Conservation (phyloP, 306 rosid species). For the Acacia crassicarpa region DNA sequence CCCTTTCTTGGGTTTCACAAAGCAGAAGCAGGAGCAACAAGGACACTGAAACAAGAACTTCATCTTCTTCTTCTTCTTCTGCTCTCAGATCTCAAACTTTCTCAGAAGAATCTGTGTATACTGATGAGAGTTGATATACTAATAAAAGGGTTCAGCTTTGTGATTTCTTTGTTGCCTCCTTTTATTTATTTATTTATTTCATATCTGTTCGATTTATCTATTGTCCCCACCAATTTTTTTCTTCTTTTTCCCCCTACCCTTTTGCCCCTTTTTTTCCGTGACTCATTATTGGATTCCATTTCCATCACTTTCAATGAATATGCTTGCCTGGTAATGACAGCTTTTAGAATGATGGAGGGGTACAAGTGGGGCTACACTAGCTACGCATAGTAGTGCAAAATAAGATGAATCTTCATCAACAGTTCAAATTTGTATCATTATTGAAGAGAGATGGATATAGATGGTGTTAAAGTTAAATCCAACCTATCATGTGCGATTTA, state of each 20-base stretch:
- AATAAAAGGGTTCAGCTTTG: background rate
- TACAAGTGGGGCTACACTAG: background rate
- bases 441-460: background rate
- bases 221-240: background rate
- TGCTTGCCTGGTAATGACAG: constrained; percentile 36
- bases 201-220: constrained; percentile 9
- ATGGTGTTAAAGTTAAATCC: background rate
- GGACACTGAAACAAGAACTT: constrained; percentile 62
- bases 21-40: constrained; percentile 58
- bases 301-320: constrained; percentile 39
- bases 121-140: background rate
- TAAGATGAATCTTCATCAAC: background rate
- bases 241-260: background rate
- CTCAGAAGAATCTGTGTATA: constrained; percentile 5
- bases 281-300: constrained; percentile 43
- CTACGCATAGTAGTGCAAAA: constrained; percentile 1
- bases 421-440: background rate
- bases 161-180: constrained; percentile 29
- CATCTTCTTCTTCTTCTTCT: constrained; percentile 35
- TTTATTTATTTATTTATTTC: constrained; percentile 9
- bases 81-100: constrained; percentile 35
- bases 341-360: constrained; percentile 8
- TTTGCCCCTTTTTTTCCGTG: background rate
- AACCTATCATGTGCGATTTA: background rate
- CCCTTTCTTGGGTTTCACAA: constrained; percentile 60